phyloP scores from a whole-genome alignment of 73 alveolate species.

The Paramecium sonneborni region DNA sequence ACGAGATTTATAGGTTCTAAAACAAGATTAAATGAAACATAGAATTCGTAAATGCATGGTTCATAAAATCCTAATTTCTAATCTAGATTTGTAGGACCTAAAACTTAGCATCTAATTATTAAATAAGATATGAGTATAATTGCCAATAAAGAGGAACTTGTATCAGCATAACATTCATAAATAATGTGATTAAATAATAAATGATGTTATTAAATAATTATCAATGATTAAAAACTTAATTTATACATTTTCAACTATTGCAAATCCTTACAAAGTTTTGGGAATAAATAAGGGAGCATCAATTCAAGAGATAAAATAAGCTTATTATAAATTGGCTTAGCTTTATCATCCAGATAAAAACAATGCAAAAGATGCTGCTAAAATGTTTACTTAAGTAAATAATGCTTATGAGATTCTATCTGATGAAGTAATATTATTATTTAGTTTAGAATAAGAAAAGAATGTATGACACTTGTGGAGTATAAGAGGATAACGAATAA shows the following conservation, averaged over 20 bases:
- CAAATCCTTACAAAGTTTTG: not conserved
- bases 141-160: not conserved
- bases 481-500: not conserved
- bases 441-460: slow-evolving; percentile 7
- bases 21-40: not conserved
- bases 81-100: slow-evolving; percentile 5
- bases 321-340: slow-evolving; percentile 27
- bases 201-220: not conserved
- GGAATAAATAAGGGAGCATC: not conserved
- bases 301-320: not conserved
- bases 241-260: not conserved
- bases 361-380: not conserved
- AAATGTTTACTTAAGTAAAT: slow-evolving; percentile 3
- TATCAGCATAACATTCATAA: not conserved
- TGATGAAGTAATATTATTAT: not conserved
- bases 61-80: not conserved
- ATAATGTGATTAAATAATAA: not conserved
- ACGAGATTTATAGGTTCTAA: not conserved
- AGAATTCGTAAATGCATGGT: not conserved
- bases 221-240: not conserved
- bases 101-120: not conserved
- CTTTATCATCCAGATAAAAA: slow-evolving; percentile 9
- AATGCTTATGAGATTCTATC: not conserved
- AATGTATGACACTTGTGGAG: not conserved
- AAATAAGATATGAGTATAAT: not conserved